phyloP scores from a whole-genome alignment of 306 rosid species.

The Neltuma alba region DNA sequence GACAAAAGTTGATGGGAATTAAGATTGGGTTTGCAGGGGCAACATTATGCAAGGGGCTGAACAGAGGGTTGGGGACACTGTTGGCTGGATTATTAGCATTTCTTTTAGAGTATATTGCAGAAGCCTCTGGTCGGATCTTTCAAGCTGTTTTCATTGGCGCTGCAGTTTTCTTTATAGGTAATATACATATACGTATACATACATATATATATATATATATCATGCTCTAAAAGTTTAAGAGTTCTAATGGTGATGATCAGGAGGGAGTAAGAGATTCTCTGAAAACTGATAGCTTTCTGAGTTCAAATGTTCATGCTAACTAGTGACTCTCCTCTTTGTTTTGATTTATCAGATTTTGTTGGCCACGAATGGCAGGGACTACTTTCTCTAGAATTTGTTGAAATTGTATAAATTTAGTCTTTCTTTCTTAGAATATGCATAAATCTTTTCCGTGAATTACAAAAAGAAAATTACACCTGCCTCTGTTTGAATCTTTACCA shows the following conservation, averaged over 20 bases:
- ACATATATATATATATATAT: too few species aligned
- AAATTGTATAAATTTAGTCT: too few species aligned
- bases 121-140: constrained; percentile 42
- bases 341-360: background rate
- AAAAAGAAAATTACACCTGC: too few species aligned
- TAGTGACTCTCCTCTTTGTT: background rate
- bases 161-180: constrained; percentile 73
- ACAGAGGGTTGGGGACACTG: constrained; percentile 88
- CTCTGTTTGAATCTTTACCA: too few species aligned
- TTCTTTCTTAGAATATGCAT: too few species aligned
- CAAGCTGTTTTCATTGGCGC: constrained; percentile 68
- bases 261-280: background rate
- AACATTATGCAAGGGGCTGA: constrained; percentile 88
- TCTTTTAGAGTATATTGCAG: constrained; percentile 58
- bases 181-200: background rate
- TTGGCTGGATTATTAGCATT: constrained; percentile 76
- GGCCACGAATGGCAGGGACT: too few species aligned
- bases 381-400: too few species aligned
- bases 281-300: background rate
- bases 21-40: constrained; percentile 71
- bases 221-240: too few species aligned
- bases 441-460: too few species aligned
- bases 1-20: too few species aligned
- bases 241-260: background rate
- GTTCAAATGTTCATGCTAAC: too few species aligned